These are phyloP conservation scores for Coemansia sp. DNA, from an alignment of 192 early-diverging fungal genomes.

Conservation along the genomic window DNA sequence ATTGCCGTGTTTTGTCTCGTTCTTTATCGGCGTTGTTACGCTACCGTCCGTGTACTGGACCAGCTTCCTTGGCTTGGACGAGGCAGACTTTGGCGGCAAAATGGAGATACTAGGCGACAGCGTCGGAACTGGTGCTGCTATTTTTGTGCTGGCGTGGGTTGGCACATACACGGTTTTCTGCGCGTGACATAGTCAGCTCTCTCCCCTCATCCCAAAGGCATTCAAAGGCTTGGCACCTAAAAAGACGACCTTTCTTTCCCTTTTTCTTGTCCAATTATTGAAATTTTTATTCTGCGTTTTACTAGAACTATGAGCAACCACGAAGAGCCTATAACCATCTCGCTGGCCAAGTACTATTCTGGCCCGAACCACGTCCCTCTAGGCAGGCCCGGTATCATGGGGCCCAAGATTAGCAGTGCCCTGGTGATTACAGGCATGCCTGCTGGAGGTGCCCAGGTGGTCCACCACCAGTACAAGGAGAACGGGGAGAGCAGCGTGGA, in stretches of 20 bases:
- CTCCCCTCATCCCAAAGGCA: neutral
- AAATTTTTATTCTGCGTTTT: neutral
- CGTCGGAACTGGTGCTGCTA: slow-evolving; percentile 36
- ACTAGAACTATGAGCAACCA: slow-evolving; percentile 8
- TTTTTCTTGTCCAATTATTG: slow-evolving; percentile 1
- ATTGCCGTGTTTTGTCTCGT: slow-evolving; percentile 27
- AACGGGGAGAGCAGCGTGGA: slow-evolving; percentile 14
- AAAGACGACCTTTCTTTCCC: neutral
- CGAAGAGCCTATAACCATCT: slow-evolving; percentile 19
- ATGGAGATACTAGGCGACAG: slow-evolving; percentile 51
- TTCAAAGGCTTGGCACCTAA: neutral
- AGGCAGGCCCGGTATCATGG: slow-evolving; percentile 39
- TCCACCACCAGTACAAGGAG: slow-evolving; percentile 20
- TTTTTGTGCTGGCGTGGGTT: slow-evolving; percentile 39
- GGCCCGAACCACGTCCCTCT: neutral
- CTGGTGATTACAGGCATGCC: slow-evolving; percentile 27
- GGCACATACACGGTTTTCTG: slow-evolving; percentile 28
- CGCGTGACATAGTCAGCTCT: neutral
- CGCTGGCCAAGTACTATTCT: slow-evolving; percentile 37
- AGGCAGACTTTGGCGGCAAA: slow-evolving; percentile 49
- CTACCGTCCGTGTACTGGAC: slow-evolving; percentile 44
- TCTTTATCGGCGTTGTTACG: slow-evolving; percentile 25
- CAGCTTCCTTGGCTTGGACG: slow-evolving; percentile 37
- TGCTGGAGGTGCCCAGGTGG: slow-evolving; percentile 16
- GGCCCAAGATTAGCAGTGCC: slow-evolving; percentile 26